Percentiles rank a stretch among this genome's conserved stretches.
These are phyloP conservation scores for Fusarium sororula DNA, from an alignment of 2,329 filamentous ascomycete genomes.

Conservation along the genomic window DNA sequence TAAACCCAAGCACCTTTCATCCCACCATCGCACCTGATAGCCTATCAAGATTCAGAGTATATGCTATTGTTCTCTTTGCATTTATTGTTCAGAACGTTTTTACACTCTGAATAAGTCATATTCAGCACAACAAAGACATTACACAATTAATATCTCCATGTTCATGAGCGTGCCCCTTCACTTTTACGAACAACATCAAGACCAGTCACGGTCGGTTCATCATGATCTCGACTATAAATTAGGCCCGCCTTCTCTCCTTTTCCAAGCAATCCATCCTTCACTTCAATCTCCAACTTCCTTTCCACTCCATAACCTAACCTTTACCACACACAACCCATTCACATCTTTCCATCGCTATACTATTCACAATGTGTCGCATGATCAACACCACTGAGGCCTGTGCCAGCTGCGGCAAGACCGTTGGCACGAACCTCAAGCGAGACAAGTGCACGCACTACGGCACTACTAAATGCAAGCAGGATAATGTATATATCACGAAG, in stretches of 20 bases:
- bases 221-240: not conserved
- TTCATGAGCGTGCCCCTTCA: rapidly evolving
- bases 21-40: rapidly evolving
- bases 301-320: not conserved
- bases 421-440: not conserved
- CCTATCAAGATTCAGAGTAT: rapidly evolving
- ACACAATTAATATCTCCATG: rapidly evolving
- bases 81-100: not conserved
- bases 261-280: not conserved
- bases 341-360: not conserved
- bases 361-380: not conserved
- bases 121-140: not conserved
- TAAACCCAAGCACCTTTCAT: rapidly evolving
- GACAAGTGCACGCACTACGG: not conserved
- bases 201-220: rapidly evolving
- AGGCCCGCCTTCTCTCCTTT: rapidly evolving
- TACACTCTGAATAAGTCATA: rapidly evolving
- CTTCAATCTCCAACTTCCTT: not conserved
- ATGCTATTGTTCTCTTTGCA: not conserved
- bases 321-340: rapidly evolving
- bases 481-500: not conserved
- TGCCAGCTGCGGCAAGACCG: not conserved
- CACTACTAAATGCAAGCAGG: not conserved
- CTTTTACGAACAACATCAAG: too few relatives aligned
- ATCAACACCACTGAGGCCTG: not conserved